phyloP scores from a whole-genome alignment of 352 stramenopile species.

The Globisporangium spinosum region DNA sequence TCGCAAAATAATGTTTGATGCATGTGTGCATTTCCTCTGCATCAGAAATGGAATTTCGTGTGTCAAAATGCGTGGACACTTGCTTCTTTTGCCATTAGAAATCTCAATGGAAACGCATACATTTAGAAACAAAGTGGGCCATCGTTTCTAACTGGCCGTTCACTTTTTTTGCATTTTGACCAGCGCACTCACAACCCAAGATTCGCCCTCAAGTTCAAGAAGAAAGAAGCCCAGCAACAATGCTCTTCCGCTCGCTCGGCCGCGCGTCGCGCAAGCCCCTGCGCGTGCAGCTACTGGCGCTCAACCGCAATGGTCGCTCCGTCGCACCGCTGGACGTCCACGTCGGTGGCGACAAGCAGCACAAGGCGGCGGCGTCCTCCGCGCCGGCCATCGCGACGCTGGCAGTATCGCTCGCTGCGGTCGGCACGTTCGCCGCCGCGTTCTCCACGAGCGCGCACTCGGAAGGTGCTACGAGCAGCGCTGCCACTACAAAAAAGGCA shows the following conservation, averaged over 20 bases:
- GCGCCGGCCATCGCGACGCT: slow-evolving; percentile 4
- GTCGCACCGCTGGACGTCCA: slow-evolving; percentile 15
- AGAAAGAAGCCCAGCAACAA: not conserved
- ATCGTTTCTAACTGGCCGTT: not conserved
- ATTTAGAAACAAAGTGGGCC: too few relatives aligned
- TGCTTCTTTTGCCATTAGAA: too few relatives aligned
- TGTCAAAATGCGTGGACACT: too few relatives aligned
- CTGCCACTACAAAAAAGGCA: not conserved
- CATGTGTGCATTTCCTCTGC: too few relatives aligned
- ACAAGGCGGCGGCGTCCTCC: not conserved
- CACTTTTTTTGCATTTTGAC: not conserved
- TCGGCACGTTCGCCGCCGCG: slow-evolving; percentile 12
- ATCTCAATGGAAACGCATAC: too few relatives aligned
- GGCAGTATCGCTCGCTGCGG: slow-evolving; percentile 5
- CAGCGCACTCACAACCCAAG: not conserved
- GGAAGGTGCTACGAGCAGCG: not conserved
- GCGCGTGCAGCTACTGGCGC: slow-evolving; percentile 20
- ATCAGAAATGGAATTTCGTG: too few relatives aligned
- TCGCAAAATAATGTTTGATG: too few relatives aligned
- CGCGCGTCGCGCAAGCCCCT: slow-evolving; percentile 20
- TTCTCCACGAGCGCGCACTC: slow-evolving; percentile 22
- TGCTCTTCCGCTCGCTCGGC: slow-evolving; percentile 24
- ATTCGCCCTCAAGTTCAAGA: slow-evolving; percentile 13
- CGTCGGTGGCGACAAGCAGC: not conserved
- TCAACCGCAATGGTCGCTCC: slow-evolving; percentile 18